Percentiles rank a stretch among this genome's conserved stretches.
These are phyloP conservation scores for Yamadazyma friedrichii DNA, from an alignment of 1,139 yeast genomes.

Conservation along the genomic window DNA sequence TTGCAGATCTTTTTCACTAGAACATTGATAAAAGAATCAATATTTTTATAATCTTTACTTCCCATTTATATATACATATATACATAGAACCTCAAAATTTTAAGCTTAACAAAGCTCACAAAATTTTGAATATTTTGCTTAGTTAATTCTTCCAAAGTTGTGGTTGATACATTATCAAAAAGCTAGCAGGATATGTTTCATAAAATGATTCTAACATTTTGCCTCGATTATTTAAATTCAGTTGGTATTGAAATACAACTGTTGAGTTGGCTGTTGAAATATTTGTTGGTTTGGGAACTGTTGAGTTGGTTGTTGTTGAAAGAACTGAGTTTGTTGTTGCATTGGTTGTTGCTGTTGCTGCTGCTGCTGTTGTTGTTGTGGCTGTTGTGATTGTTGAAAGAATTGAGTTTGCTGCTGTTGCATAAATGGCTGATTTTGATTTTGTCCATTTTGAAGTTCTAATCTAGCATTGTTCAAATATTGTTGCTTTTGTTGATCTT, in stretches of 20 bases:
- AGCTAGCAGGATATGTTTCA: background rate
- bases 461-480: slow-evolving; percentile 37
- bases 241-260: background rate
- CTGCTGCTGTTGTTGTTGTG: slow-evolving; percentile 10
- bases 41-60: background rate
- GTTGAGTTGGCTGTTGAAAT: slow-evolving; percentile 6
- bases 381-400: slow-evolving; percentile 10
- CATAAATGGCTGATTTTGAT: slow-evolving; percentile 9
- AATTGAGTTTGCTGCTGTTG: slow-evolving; percentile 8
- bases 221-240: too few relatives aligned
- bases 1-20: too few relatives aligned
- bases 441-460: slow-evolving; percentile 24
- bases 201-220: too few relatives aligned
- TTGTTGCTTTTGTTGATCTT: slow-evolving; percentile 35
- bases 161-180: too few relatives aligned
- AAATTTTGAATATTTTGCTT: too few relatives aligned
- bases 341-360: slow-evolving; percentile 10
- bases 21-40: too few relatives aligned
- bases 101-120: too few relatives aligned
- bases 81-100: too few relatives aligned
- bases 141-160: too few relatives aligned
- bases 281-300: slow-evolving; percentile 14
- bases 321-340: slow-evolving; percentile 8
- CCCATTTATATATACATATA: too few relatives aligned
- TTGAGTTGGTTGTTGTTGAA: slow-evolving; percentile 5